Conservation (phyloP, 2,329 filamentous ascomycete genomes). For the Aspergillus viridinutans region DNA sequence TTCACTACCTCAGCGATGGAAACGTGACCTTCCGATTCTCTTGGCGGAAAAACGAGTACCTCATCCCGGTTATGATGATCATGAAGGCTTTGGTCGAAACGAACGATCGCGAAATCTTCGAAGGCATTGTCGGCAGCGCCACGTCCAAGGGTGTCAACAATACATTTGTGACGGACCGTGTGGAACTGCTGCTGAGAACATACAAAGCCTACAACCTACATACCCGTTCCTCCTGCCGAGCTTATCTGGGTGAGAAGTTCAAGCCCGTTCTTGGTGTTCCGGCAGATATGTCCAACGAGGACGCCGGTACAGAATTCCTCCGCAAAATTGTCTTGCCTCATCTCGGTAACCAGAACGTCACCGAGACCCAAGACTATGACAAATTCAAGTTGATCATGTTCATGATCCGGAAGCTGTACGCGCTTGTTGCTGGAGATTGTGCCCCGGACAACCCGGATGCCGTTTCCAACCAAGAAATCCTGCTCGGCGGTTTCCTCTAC, state of each 20-base stretch:
- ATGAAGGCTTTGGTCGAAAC: slow-evolving; percentile 93
- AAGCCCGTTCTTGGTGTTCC: slow-evolving; percentile 79
- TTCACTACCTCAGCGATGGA: slow-evolving; percentile 93
- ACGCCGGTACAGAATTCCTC: slow-evolving; percentile 86
- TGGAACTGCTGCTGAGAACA: slow-evolving; percentile 84
- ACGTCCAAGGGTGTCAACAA: slow-evolving; percentile 75
- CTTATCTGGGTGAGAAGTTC: slow-evolving; percentile 89
- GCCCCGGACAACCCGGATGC: slow-evolving; percentile 94
- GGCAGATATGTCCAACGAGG: slow-evolving; percentile 78
- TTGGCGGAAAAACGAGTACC: slow-evolving; percentile 94
- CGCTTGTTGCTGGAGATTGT: slow-evolving; percentile 87
- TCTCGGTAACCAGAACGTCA: slow-evolving; percentile 79
- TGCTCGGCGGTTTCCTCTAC: slow-evolving; percentile 89
- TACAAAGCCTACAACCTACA: slow-evolving; percentile 90
- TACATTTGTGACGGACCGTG: slow-evolving; percentile 90
- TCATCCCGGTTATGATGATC: slow-evolving; percentile 96
- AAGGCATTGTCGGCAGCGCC: slow-evolving; percentile 77
- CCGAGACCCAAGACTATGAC: slow-evolving; percentile 76
- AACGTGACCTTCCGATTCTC: slow-evolving; percentile 97
- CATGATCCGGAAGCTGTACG: slow-evolving; percentile 94
- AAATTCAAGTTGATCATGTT: slow-evolving; percentile 93
- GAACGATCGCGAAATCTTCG: slow-evolving; percentile 93
- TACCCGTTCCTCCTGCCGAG: slow-evolving; percentile 72
- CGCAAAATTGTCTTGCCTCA: slow-evolving; percentile 88
- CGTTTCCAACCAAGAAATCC: slow-evolving; percentile 90